Conservation (phyloP, 768 basidiomycete species). For the Tubosaeta brunneosetosa region DNA sequence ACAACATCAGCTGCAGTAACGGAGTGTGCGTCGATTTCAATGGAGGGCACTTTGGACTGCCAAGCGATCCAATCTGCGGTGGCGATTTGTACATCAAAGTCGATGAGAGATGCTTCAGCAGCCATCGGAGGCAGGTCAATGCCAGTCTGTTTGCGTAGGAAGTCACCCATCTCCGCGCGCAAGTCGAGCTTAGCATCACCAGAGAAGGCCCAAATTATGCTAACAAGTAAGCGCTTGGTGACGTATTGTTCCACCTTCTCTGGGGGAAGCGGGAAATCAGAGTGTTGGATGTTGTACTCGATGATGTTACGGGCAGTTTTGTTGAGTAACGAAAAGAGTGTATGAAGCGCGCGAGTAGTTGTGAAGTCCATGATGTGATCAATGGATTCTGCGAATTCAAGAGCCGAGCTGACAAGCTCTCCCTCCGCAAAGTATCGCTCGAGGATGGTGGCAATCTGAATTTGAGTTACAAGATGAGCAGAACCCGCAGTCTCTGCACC, state of each 20-base stretch:
- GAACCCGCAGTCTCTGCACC: slow-evolving; percentile 47
- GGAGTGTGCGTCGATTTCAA: slow-evolving; percentile 95
- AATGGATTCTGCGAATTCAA: slow-evolving; percentile 76
- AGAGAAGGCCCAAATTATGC: slow-evolving; percentile 96
- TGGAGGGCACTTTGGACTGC: slow-evolving; percentile 87
- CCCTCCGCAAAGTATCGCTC: slow-evolving; percentile 79
- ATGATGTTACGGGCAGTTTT: slow-evolving; percentile 91
- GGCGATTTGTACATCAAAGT: slow-evolving; percentile 87
- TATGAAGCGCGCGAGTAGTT: slow-evolving; percentile 82
- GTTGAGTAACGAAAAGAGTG: slow-evolving; percentile 95
- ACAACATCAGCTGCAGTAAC: slow-evolving; percentile 96
- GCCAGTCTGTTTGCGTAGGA: slow-evolving; percentile 76
- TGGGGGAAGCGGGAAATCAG: slow-evolving; percentile 84
- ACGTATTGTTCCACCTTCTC: slow-evolving; percentile 92
- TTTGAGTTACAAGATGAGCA: slow-evolving; percentile 68
- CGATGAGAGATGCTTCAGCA: slow-evolving; percentile 81
- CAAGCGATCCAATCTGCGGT: slow-evolving; percentile 88
- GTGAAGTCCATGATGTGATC: slow-evolving; percentile 99
- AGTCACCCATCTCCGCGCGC: slow-evolving; percentile 86
- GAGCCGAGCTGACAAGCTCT: slow-evolving; percentile 75
- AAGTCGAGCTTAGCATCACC: slow-evolving; percentile 92
- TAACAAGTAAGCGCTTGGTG: slow-evolving; percentile 82
- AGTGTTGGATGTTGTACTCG: slow-evolving; percentile 91
- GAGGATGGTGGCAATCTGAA: slow-evolving; percentile 66
- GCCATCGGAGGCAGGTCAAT: slow-evolving; percentile 81